Evolutionary conservation across 177 flowering plant species (phyloP), one percentile per base, ranked within the genome.

Genomic region (Telopea speciosissima): DNA sequence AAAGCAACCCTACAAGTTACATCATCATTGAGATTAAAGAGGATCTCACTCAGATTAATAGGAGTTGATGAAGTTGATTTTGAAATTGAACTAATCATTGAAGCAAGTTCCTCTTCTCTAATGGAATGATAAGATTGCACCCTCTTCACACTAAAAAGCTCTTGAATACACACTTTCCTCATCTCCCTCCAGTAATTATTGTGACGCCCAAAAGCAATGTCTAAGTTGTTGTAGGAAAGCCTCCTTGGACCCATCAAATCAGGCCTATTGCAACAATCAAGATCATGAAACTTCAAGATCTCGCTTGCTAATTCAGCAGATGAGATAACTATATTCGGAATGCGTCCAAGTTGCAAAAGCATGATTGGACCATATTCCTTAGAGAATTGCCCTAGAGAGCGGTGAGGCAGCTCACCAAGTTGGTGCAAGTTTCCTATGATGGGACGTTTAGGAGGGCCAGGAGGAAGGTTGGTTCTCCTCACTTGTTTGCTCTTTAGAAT

Each of bases 381-480:
- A 3, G 79, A 69, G 62, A 79, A 66, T 3, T 19, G 3, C 49
- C 40, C 8, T 28, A 70, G 74, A 5, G 58, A 16, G 12, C 44
- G 73, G 60, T 75, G 73, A 24, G 71, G 70, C n/a, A 8, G 31
- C 17, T 31, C 22, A 17, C 64, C 63, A 10, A 73, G 67, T 40
- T 75, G 73, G 71, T 71, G 74, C 44, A 74, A 68, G 67, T 78
- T 74, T 11, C 78, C 78, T 21, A 74, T 45, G 13, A 74, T 28
- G 36, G 80, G 80, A 10, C 71, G 75, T 44, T 28, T 26, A 1
- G 62, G 68, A 1, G 80, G 78, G 49, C 75, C 74, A 0, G 78
- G 80, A 8, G 80, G 75, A n/a, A 40, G 63, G 52, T 33, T 33
- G 40, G 4, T 33, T 33, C 40, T 33, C 40, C 0, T 33, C 40